A percentile compares a stretch with the other conserved stretches of the same genome.
Evolutionary conservation across 2,329 filamentous ascomycete species (phyloP).

Genomic region (Venturia aucupariae): DNA sequence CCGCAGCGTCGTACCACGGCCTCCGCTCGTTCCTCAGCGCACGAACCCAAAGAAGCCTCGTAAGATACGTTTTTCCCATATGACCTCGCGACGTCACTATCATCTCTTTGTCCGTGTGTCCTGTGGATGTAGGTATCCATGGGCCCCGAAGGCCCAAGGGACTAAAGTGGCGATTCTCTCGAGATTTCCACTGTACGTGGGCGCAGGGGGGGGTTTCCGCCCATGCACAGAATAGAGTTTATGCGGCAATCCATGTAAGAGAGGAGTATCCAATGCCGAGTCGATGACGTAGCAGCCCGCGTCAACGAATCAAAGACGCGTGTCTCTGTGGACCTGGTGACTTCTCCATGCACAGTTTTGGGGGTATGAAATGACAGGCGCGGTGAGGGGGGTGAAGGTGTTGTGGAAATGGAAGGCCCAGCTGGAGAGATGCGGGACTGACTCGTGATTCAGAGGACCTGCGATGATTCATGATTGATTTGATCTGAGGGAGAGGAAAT

Average conservation of each 20-base stretch:
- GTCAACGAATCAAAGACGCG: background rate
- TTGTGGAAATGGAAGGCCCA: background rate
- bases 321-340: too few relatives aligned
- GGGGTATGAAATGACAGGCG: too few relatives aligned
- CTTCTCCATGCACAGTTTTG: too few relatives aligned
- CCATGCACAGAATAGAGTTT: background rate
- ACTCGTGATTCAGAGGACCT: background rate
- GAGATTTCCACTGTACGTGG: background rate
- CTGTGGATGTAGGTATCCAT: background rate
- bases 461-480: background rate
- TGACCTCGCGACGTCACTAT: background rate
- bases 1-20: background rate
- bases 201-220: background rate
- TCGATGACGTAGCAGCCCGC: background rate
- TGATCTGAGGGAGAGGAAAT: background rate
- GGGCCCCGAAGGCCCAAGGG: background rate
- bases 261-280: background rate
- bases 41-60: background rate
- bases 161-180: background rate
- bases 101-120: background rate
- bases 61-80: background rate
- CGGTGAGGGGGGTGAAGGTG: too few relatives aligned
- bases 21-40: background rate
- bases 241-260: background rate
- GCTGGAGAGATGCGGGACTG: background rate